Base-by-base conservation (phyloP, 2,329 filamentous ascomycete species). In the Magnaporthiopsis rhizophila region DNA sequence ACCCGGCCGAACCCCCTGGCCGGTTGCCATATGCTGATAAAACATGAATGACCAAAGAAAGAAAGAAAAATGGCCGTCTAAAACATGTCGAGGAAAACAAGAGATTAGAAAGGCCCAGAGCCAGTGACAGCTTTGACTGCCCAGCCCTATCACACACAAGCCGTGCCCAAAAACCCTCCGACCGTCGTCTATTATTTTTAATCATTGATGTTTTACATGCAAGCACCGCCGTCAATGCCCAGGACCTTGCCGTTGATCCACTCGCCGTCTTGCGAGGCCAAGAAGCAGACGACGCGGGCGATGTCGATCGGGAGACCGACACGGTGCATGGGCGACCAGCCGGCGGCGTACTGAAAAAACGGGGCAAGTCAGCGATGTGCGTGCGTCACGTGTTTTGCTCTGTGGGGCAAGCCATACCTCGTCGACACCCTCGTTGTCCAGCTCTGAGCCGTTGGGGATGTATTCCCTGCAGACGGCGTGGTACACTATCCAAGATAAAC, bases 211-310 rank as follows among this genome's bases (percentile, higher is more conserved):
- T 58, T 26, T 63, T 65, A 69, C 68, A 69, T 69, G 64, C 67
- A 68, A 9, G 68, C 68, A 12, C 65, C 68, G 5, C 68, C 68
- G 59, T 69, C 68, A 12, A 69, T 68, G n/a, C 67, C 68, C 11
- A 78, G 68, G 36, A 74, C 68, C 70, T 78, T 77, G 57, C 77
- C 76, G 65, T 77, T 78, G 62, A 78, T 69, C 74, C 74, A 76
- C 63, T 75, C 71, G 13, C 66, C 73, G 57, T 75, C 74, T 53
- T 73, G 70, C 34, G 70, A 72, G 0, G 72, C 74, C 13, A 76
- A 66, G 65, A 76, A 75, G 58, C 65, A 65, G 2, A 73, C 74
- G 3, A 72, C 71, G 1, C 70, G 67, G 7, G 73, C 74, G 26
- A 76, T 68, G 58, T 76, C 75, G 12, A 71, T 65, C 3, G 74